These are phyloP conservation scores for Solanum microdontum DNA, from an alignment of 257 asterid genomes.

Conservation along the genomic window DNA sequence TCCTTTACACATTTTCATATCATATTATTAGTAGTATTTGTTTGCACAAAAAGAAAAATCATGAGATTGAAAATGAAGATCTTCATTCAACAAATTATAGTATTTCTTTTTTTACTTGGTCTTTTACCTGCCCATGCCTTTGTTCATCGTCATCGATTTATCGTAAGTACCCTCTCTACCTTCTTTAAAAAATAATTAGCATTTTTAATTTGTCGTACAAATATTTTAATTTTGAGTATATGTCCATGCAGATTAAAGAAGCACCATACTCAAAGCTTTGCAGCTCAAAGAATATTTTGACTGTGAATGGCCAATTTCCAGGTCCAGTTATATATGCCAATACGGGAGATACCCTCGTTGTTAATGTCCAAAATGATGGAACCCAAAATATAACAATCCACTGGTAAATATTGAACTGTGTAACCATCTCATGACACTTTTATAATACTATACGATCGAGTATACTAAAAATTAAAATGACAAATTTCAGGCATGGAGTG, in stretches of 20 bases:
- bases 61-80: background rate
- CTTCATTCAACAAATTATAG: background rate
- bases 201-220: background rate
- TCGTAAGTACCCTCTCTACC: background rate
- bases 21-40: background rate
- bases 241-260: conserved; percentile 12
- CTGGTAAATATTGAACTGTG: conserved; percentile 1
- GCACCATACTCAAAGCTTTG: conserved; percentile 11
- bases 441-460: background rate
- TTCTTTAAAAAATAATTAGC: background rate
- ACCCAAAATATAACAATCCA: conserved; percentile 16
- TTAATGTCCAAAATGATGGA: conserved; percentile 15
- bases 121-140: background rate
- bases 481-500: conserved; percentile 18
- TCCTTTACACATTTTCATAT: background rate
- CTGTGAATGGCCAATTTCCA: conserved; percentile 22
- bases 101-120: background rate
- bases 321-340: conserved; percentile 18
- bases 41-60: background rate
- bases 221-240: background rate
- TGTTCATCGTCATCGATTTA: background rate
- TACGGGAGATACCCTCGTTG: conserved; percentile 11
- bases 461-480: background rate
- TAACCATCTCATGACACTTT: background rate
- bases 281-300: conserved; percentile 13